phyloP scores from a whole-genome alignment of 176 grass and related monocot genomes.

The barley (Hordeum vulgare) region MorexV3_pseudomolecules_assembly NC_058519.1:603663341-603663840 shows the following conservation, averaged over 20 bases:
- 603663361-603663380: conserved; percentile 45
- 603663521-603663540: background rate
- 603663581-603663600: conserved; percentile 38
- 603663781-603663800: conserved; percentile 73
- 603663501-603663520: background rate
- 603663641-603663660: conserved; percentile 71
- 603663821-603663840: conserved; percentile 69
- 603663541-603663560: background rate
- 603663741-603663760: conserved; percentile 24
- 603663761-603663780: conserved; percentile 94
- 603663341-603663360: background rate
- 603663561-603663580: background rate
- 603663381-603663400: conserved; percentile 97
- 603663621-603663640: conserved; percentile 84
- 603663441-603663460: conserved; percentile 77
- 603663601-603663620: conserved; percentile 92
- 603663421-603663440: conserved; percentile 89
- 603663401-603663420: conserved; percentile 70
- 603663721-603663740: background rate
- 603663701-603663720: background rate
- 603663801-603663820: conserved; percentile 75
- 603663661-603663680: conserved; percentile 52
- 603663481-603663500: conserved; percentile 62
- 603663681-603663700: background rate
- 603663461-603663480: conserved; percentile 86